Conservation (phyloP, 1,139 yeast genomes). For the Yamadazyma blattariae region DNA sequence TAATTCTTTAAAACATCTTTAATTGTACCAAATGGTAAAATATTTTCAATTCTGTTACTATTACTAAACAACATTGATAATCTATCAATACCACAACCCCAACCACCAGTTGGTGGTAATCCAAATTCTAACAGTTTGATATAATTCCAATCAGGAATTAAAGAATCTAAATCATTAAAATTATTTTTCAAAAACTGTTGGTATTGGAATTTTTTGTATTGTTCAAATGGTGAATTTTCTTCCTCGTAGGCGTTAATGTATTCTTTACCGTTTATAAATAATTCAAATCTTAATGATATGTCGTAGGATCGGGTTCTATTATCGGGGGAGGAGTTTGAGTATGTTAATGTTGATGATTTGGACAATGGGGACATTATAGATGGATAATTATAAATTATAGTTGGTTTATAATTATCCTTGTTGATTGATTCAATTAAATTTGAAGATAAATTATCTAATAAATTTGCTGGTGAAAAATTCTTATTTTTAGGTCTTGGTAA, state of each 20-base stretch:
- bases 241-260: conserved; percentile 95
- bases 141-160: conserved; percentile 71
- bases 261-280: conserved; percentile 78
- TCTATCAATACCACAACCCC: conserved; percentile 95
- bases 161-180: conserved; percentile 57
- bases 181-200: conserved; percentile 53
- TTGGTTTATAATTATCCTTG: conserved; percentile 43
- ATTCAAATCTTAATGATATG: conserved; percentile 74
- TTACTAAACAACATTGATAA: conserved; percentile 76
- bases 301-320: conserved; percentile 29
- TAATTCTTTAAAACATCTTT: conserved; percentile 50
- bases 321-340: conserved; percentile 15
- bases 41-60: conserved; percentile 68
- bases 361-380: conserved; percentile 84
- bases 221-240: conserved; percentile 81
- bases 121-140: conserved; percentile 84
- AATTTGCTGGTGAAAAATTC: conserved; percentile 53
- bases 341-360: conserved; percentile 46
- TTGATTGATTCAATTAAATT: conserved; percentile 60
- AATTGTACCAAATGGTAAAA: conserved; percentile 77
- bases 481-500: conserved; percentile 37
- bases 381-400: conserved; percentile 82
- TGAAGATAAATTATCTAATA: conserved; percentile 67
- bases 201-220: conserved; percentile 52
- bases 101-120: conserved; percentile 96